Conservation (phyloP, 495 filamentous ascomycete genomes). For the Podospora anserina region DNA sequence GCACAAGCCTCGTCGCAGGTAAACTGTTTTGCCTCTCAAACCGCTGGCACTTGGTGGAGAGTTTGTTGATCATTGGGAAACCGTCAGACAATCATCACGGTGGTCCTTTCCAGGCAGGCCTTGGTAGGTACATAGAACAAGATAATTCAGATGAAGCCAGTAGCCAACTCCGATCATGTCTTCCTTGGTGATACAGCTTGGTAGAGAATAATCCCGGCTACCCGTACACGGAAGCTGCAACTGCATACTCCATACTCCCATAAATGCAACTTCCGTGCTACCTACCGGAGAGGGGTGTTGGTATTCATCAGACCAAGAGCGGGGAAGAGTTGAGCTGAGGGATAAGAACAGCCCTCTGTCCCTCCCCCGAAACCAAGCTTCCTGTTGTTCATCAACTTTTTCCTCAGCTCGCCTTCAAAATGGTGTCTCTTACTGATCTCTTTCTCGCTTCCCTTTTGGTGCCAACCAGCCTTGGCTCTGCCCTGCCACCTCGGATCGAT, state of each 20-base stretch:
- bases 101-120: too few relatives aligned
- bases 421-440: conserved; percentile 24
- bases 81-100: neutral
- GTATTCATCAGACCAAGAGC: neutral
- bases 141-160: neutral
- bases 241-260: neutral
- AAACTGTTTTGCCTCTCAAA: neutral
- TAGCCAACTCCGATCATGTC: neutral
- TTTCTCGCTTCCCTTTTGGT: conserved; percentile 23
- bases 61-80: neutral
- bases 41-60: neutral
- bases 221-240: too few relatives aligned
- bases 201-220: neutral
- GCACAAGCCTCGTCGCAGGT: neutral
- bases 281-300: neutral
- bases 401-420: neutral
- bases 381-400: neutral
- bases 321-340: neutral
- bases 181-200: neutral
- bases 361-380: neutral
- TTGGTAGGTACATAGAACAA: neutral
- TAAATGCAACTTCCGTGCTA: neutral
- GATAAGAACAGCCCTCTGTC: neutral
- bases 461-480: conserved; percentile 23
- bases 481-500: conserved; percentile 33